Conservation (phyloP, 2,329 filamentous ascomycete genomes). For the Rutstroemia sp. region DNA sequence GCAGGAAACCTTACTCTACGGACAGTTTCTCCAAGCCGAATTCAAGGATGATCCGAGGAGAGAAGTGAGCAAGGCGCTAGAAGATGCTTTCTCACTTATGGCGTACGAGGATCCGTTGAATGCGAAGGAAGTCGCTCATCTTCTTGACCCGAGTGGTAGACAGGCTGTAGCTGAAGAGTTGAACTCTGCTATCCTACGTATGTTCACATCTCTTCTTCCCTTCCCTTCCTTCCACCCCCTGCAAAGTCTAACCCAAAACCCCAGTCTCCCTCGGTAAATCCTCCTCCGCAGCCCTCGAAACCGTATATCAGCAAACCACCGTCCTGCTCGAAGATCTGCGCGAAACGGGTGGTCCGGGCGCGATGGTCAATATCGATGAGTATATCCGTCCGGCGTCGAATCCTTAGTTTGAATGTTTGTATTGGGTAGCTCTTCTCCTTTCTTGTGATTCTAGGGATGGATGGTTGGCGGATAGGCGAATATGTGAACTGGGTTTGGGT, state of each 20-base stretch:
- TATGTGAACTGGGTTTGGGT: too few species aligned
- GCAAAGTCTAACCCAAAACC: slow-evolving; percentile 14
- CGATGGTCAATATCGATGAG: slow-evolving; percentile 67
- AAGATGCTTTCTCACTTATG: slow-evolving; percentile 81
- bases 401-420: not conserved
- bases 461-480: too few species aligned
- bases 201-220: slow-evolving; percentile 5
- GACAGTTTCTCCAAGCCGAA: slow-evolving; percentile 68
- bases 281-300: slow-evolving; percentile 77
- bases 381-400: not conserved
- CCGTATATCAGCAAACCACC: slow-evolving; percentile 77
- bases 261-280: slow-evolving; percentile 86
- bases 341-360: slow-evolving; percentile 70
- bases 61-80: slow-evolving; percentile 65
- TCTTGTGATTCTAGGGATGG: too few species aligned
- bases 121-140: slow-evolving; percentile 64
- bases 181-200: slow-evolving; percentile 80
- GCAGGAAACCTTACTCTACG: slow-evolving; percentile 67
- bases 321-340: slow-evolving; percentile 78
- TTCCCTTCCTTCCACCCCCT: not conserved
- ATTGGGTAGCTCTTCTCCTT: not conserved
- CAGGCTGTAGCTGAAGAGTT: slow-evolving; percentile 83
- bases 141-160: slow-evolving; percentile 70
- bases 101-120: slow-evolving; percentile 77
- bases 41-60: slow-evolving; percentile 64